Evolutionary conservation across 352 stramenopile species (phyloP).

Genomic region (Paralagenidium karlingii): DNA sequence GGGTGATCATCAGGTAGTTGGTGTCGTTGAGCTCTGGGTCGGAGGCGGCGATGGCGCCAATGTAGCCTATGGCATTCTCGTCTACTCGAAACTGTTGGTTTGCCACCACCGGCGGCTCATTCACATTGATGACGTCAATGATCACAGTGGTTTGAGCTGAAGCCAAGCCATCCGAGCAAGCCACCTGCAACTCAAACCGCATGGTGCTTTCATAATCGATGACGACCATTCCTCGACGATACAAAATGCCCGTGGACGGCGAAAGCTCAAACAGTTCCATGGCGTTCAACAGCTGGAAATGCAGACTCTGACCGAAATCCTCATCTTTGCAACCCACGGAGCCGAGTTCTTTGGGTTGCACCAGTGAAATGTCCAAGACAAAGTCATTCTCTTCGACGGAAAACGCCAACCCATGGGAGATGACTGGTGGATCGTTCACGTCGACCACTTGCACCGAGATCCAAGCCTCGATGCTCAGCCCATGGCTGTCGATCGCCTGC

Average conservation of each 20-base stretch:
- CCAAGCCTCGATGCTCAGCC: conserved; percentile 1
- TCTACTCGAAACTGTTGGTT: conserved; percentile 14
- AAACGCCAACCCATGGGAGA: conserved; percentile 7
- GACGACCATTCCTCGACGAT: conserved; percentile 14
- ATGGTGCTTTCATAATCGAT: conserved; percentile 34
- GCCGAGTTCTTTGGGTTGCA: conserved; percentile 9
- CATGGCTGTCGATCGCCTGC: conserved; percentile 3
- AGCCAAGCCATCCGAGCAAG: conserved; percentile 24
- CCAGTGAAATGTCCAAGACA: not conserved
- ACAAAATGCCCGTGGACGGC: conserved; percentile 22
- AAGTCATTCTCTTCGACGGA: conserved; percentile 4
- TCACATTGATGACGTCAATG: conserved; percentile 28
- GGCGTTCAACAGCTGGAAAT: conserved; percentile 12
- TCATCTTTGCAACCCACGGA: conserved; percentile 32
- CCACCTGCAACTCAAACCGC: conserved; percentile 10
- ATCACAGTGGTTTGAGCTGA: conserved; percentile 3
- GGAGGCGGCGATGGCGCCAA: conserved; percentile 3
- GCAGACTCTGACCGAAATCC: conserved; percentile 21
- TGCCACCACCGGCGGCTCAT: conserved; percentile 20
- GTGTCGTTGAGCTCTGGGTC: conserved; percentile 13
- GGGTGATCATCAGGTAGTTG: conserved; percentile 6
- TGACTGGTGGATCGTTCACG: conserved; percentile 11
- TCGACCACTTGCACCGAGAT: conserved; percentile 6
- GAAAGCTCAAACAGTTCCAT: conserved; percentile 15
- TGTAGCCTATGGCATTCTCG: conserved; percentile 13